These are phyloP conservation scores for Neotropicomus parvogracilis DNA, from an alignment of 1,284 basidiomycete genomes.

Conservation along the genomic window DNA sequence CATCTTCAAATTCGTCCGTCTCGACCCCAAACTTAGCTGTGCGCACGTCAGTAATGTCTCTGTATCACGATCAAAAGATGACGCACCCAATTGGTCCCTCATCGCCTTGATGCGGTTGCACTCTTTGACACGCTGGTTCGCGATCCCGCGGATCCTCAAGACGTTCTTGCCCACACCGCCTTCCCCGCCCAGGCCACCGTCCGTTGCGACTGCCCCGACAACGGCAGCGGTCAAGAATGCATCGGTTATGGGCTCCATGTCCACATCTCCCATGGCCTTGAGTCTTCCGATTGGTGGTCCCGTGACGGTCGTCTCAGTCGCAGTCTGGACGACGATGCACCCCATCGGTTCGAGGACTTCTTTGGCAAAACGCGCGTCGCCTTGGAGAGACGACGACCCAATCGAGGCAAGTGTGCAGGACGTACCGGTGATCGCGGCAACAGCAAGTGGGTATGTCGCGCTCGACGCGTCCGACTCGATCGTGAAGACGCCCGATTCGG, in stretches of 20 bases:
- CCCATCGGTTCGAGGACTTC: constrained; percentile 95
- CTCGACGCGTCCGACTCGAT: constrained; percentile 96
- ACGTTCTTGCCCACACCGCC: constrained; percentile 36
- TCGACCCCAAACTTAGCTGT: constrained; percentile 92
- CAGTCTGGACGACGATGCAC: constrained; percentile 86
- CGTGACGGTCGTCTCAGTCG: constrained; percentile 86
- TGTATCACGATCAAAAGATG: too few species aligned
- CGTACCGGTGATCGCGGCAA: constrained; percentile 95
- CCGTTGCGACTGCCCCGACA: constrained; percentile 80
- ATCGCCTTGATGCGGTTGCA: constrained; percentile 97
- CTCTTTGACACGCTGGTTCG: constrained; percentile 98
- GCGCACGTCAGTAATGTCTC: constrained; percentile 4
- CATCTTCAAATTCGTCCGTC: constrained; percentile 90
- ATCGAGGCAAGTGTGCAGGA: constrained; percentile 93
- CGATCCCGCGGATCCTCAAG: constrained; percentile 91
- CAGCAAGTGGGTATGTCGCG: constrained; percentile 95
- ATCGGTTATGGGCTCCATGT: constrained; percentile 99
- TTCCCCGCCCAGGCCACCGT: constrained; percentile 34
- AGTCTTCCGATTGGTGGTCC: constrained; percentile 87
- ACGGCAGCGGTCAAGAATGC: constrained; percentile 94
- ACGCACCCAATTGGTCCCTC: constrained; percentile 86
- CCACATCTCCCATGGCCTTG: constrained; percentile 61
- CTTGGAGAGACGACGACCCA: constrained; percentile 86
- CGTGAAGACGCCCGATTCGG: constrained; percentile 62
- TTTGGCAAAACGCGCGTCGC: constrained; percentile 93